Evolutionary conservation across 345 rosid genomes (phyloP).

Genomic region (Cardamine resedifolia): DNA sequence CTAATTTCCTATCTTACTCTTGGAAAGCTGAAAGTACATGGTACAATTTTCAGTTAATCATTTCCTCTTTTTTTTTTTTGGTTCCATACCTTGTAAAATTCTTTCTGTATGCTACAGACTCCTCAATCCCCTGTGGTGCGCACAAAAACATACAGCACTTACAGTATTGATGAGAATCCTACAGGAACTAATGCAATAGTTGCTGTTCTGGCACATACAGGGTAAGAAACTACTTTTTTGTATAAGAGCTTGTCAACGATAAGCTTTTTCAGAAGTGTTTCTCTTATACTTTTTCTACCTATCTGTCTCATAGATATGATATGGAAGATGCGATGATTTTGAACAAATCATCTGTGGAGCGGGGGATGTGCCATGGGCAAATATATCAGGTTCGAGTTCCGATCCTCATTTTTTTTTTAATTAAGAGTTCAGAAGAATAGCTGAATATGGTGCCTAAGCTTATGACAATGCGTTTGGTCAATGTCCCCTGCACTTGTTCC

Average conservation of each 20-base stretch:
- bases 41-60: constrained; percentile 13
- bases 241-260: constrained; percentile 11
- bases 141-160: constrained; percentile 68
- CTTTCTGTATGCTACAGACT: constrained; percentile 55
- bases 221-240: constrained; percentile 44
- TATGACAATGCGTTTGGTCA: constrained; percentile 16
- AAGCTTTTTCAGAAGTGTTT: background rate
- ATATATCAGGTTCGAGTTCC: constrained; percentile 78
- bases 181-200: constrained; percentile 97
- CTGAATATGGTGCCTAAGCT: constrained; percentile 13
- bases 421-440: background rate
- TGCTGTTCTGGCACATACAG: constrained; percentile 95
- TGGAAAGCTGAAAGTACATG: constrained; percentile 11
- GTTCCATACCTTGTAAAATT: background rate
- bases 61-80: constrained; percentile 9
- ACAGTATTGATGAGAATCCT: constrained; percentile 77
- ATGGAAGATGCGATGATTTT: constrained; percentile 99
- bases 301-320: constrained; percentile 60
- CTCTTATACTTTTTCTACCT: constrained; percentile 9
- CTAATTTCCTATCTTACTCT: background rate
- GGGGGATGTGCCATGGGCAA: constrained; percentile 96
- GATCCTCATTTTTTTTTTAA: background rate
- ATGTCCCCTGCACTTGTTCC: background rate
- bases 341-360: constrained; percentile 91
- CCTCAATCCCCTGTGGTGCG: constrained; percentile 96